Percentiles rank a stretch among this genome's conserved stretches.
phyloP scores from a whole-genome alignment of 2,329 filamentous ascomycete species.

The Fusarium dlaminii region DNA sequence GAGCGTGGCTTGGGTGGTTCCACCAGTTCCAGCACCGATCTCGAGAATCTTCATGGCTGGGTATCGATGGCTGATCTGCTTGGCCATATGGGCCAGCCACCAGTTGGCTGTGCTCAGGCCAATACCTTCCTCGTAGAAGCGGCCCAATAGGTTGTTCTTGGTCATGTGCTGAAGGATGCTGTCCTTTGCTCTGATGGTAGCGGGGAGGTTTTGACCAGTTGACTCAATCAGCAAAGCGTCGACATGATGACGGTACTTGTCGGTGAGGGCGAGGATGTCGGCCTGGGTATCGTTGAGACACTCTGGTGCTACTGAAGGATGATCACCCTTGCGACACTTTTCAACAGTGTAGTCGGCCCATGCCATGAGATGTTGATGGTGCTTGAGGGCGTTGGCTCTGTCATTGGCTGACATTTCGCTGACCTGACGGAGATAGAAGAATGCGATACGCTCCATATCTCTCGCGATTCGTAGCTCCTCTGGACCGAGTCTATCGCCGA shows the following conservation, averaged over 20 bases:
- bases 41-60: neutral
- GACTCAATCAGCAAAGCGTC: neutral
- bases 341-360: neutral
- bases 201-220: neutral
- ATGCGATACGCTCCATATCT: neutral
- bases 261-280: neutral
- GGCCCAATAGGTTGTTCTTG: slow-evolving; percentile 44
- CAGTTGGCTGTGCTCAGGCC: neutral
- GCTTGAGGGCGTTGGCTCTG: neutral
- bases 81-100: neutral
- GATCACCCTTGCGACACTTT: neutral
- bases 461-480: neutral
- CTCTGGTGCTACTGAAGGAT: neutral
- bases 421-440: neutral
- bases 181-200: slow-evolving; percentile 11
- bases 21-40: no score
- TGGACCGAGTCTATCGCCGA: neutral
- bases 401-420: neutral
- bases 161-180: slow-evolving; percentile 51
- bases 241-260: neutral
- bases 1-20: neutral
- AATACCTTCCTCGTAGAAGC: slow-evolving; percentile 42
- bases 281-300: neutral
- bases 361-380: neutral
- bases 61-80: neutral